phyloP scores from a whole-genome alignment of 208 protist genomes.

The Crithidia expoeki region DNA sequence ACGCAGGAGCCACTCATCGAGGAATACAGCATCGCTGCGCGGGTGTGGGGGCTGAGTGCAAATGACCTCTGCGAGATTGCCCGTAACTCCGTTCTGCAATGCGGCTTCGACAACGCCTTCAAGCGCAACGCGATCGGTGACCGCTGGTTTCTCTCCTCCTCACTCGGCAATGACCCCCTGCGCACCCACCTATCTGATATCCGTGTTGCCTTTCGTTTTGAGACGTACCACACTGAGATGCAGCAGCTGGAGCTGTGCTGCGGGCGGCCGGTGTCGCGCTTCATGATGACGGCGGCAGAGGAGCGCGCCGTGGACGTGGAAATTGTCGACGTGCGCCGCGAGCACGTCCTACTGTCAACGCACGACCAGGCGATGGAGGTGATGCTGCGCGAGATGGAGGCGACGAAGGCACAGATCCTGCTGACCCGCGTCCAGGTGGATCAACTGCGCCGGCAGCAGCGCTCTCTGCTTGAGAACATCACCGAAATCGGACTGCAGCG shows the following conservation, averaged over 20 bases:
- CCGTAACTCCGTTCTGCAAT: constrained; percentile 91
- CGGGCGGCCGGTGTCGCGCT: constrained; percentile 61
- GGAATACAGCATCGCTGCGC: constrained; percentile 94
- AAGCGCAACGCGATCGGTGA: constrained; percentile 91
- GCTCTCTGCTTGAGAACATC: constrained; percentile 83
- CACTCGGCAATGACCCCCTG: constrained; percentile 86
- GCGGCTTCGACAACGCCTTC: constrained; percentile 88
- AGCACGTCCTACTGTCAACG: constrained; percentile 82
- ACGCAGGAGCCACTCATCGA: constrained; percentile 95
- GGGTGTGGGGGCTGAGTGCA: constrained; percentile 89
- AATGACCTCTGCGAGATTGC: constrained; percentile 94
- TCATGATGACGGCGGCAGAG: constrained; percentile 82
- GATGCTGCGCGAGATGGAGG: constrained; percentile 83
- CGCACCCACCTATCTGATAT: constrained; percentile 92
- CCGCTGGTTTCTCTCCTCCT: constrained; percentile 89
- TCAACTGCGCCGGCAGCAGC: constrained; percentile 73
- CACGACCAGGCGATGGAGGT: constrained; percentile 91
- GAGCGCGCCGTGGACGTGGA: constrained; percentile 82
- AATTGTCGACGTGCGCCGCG: constrained; percentile 51
- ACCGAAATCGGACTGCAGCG: constrained; percentile 73
- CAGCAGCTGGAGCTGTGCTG: constrained; percentile 80
- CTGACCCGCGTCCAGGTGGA: constrained; percentile 59
- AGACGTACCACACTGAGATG: constrained; percentile 93
- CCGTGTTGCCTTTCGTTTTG: constrained; percentile 92
- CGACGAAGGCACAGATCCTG: constrained; percentile 61